Base-by-base conservation (phyloP, 148 eudicot species). In the Cornus suecica region DNA sequence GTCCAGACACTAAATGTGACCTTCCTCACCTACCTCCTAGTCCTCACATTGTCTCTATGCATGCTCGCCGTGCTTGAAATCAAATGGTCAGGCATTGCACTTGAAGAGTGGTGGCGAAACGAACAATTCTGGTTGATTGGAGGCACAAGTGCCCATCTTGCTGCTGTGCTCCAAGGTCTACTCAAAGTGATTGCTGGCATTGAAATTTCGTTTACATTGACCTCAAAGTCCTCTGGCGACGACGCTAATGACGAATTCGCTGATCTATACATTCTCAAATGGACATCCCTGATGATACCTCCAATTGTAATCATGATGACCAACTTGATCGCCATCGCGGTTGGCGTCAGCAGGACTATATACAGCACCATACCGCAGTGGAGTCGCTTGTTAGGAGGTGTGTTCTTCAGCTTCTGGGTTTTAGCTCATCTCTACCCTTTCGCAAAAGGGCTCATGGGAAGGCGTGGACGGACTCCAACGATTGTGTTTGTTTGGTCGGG, bases 121-220 rank as follows among this genome's bases (percentile, higher is more conserved):
- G 98, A 94, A 80, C 98, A 94, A 69, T 94, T 94, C 70, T 94
- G 98, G 98, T 77, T 94, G 15, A 94, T 94, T 20, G 98, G 98
- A 29, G 98, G 98, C 42, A 92, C 95, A 3, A 94, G 98, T 52
- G 98, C 98, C 24, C 98, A 94, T 66, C 86, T 94, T 18, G 98
- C 97, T 3, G 98, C 98, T 30, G 98, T 94, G 29, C 79, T 94
- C 24, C 98, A 94, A 65, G 98, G 98, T 8, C 72, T 94, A 3
- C 86, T 94, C 0, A 94, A 94, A 66, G 94, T 94, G 20, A 58
- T 94, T 32, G 98, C 98, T 26, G 98, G 98, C 68, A 90, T 94
- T 16, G 98, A 94, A 56, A 91, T 94, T 32, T 94, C 98, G 1
- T 94, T 94, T 73, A 94, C 98, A 0, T 56, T 94, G 76, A 94